Evolutionary conservation across 352 stramenopile genomes (phyloP), one percentile per base, ranked within the genome.

Genomic region (Phytophthora sp.): DNA sequence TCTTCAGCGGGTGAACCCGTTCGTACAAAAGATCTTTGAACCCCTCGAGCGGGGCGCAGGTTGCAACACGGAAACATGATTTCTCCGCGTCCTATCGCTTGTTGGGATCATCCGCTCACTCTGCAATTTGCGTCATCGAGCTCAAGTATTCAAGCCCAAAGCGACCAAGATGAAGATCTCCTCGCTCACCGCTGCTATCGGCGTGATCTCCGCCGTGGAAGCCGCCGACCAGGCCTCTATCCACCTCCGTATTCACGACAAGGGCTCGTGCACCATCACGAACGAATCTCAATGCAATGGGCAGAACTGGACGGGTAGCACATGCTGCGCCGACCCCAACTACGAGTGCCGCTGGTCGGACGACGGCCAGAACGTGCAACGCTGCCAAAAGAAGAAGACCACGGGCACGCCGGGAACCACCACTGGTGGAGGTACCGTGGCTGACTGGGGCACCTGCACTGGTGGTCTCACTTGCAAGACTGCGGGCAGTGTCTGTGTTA

Each of bases 331-430:
- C 9, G 71, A 79, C 44, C 36, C 71, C 1, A 74, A 20, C 59
- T 76, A 79, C 45, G 67, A 74, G 36, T 79, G 71, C 58, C 71
- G 68, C 46, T 72, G 58, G 71, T 62, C 64, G 15, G 67, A 76
- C 56, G 52, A 77, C 35, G 63, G 60, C 13, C 66, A 75, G 36
- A 68, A 75, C 33, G 68, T 79, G 12, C 55, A 76, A 42, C 63
- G 63, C 7, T 71, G 63, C 63, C 63, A 71, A 56, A 71, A 72
- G 64, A 72, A 67, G 39, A 58, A 59, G 24, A 35, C 18, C 20
- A 36, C 46, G 13, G 35, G 46, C 16, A 44, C 33, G 1, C 29
- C 44, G n/a, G 57, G 56, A 7, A 67, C 21, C 30, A 55, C 38
- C 12, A 66, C 21, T 46, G 42, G 54, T 6, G 44, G 30, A 11